These are phyloP conservation scores for Herpetospermum pedunculosum DNA, from an alignment of 306 rosid genomes.

Conservation along the genomic window DNA sequence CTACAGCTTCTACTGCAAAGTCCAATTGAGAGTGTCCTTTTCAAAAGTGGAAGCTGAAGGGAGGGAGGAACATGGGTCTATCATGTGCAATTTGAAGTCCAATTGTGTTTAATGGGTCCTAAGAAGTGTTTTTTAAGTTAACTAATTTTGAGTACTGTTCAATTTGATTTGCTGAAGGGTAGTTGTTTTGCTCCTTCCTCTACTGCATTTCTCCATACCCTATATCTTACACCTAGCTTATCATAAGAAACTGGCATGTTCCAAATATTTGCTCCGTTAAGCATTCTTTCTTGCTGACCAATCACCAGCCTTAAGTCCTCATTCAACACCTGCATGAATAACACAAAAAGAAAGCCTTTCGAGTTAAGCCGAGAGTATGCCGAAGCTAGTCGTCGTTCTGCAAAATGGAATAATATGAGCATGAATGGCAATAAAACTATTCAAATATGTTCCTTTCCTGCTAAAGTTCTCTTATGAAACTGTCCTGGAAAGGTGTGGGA, in stretches of 20 bases:
- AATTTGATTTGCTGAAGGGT: conserved; percentile 38
- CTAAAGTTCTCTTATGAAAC: not conserved
- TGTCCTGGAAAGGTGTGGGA: not conserved
- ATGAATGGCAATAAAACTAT: not conserved
- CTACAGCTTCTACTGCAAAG: conserved; percentile 48
- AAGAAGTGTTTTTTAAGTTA: conserved; percentile 5
- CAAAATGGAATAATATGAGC: not conserved
- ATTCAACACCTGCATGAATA: conserved; percentile 45
- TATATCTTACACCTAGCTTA: conserved; percentile 83
- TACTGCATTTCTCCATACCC: conserved; percentile 79
- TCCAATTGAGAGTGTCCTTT: not conserved
- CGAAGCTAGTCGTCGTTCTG: too few relatives aligned
- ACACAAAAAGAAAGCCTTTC: not conserved
- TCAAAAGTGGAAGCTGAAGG: conserved; percentile 1
- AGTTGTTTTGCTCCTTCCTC: conserved; percentile 51
- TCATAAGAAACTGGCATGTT: conserved; percentile 75
- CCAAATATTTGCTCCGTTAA: conserved; percentile 71
- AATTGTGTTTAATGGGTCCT: conserved; percentile 13
- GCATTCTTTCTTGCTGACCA: conserved; percentile 90
- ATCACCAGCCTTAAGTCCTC: conserved; percentile 81
- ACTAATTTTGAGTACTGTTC: conserved; percentile 9
- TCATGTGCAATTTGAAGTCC: too few relatives aligned
- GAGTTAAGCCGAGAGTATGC: too few relatives aligned
- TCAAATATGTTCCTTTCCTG: not conserved
- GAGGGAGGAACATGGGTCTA: not conserved